These are phyloP conservation scores for Mycena olivaceomarginata DNA, from an alignment of 768 basidiomycete species.

Conservation along the genomic window DNA sequence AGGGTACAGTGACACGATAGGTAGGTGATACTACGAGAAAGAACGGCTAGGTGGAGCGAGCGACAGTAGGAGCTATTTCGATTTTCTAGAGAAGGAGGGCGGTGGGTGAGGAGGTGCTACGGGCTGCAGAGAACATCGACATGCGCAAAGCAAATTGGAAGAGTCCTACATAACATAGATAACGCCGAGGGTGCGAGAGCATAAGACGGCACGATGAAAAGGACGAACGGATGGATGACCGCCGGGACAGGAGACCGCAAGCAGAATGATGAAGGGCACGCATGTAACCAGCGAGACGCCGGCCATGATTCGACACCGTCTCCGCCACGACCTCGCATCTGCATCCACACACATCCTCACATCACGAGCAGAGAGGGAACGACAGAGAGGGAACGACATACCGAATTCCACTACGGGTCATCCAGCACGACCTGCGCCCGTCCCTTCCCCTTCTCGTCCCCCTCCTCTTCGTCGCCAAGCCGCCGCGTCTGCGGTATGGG, in stretches of 20 bases:
- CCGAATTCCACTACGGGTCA: slow-evolving; percentile 88
- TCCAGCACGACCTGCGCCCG: slow-evolving; percentile 80
- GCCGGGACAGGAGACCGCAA: slow-evolving; percentile 69
- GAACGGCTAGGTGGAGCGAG: slow-evolving; percentile 23
- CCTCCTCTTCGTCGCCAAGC: slow-evolving; percentile 74
- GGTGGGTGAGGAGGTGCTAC: not conserved
- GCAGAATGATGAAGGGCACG: slow-evolving; percentile 85
- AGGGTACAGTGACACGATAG: not conserved
- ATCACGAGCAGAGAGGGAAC: slow-evolving; percentile 17
- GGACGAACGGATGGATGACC: not conserved
- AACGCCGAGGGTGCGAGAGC: not conserved
- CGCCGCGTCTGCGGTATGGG: slow-evolving; percentile 78
- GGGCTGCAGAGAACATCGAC: not conserved
- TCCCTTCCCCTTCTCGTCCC: slow-evolving; percentile 58
- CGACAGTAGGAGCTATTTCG: slow-evolving; percentile 9
- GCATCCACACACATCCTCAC: slow-evolving; percentile 13
- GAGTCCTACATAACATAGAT: not conserved
- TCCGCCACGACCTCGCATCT: slow-evolving; percentile 87
- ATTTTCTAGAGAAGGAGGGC: not conserved
- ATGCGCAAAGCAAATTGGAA: not conserved
- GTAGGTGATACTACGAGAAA: not conserved
- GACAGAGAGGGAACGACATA: slow-evolving; percentile 65
- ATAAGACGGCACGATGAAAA: not conserved
- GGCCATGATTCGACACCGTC: slow-evolving; percentile 85
- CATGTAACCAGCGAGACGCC: slow-evolving; percentile 83